A percentile compares a stretch with the other conserved stretches of the same genome.
These are phyloP conservation scores for Pyrenula aspistea DNA, from an alignment of 495 filamentous ascomycete genomes.

Conservation along the genomic window DNA sequence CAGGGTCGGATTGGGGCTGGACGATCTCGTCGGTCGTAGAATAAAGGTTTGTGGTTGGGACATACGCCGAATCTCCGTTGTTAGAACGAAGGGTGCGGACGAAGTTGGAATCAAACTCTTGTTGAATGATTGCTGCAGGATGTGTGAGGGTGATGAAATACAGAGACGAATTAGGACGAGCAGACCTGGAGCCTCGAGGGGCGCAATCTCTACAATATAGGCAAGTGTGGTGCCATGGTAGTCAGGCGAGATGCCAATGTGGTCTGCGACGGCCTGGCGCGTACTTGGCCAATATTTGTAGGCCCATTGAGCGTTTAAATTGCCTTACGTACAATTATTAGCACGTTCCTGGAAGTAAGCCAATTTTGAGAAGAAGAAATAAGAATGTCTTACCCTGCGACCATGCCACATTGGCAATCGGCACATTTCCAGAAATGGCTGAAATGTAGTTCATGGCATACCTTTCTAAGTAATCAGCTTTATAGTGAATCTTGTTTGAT, in stretches of 20 bases:
- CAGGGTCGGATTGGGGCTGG: slow-evolving; percentile 26
- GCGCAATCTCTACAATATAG: slow-evolving; percentile 15
- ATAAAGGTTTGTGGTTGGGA: slow-evolving; percentile 37
- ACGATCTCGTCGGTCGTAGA: slow-evolving; percentile 32
- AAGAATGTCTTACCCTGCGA: too few relatives aligned
- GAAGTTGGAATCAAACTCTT: slow-evolving; percentile 28
- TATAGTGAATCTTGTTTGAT: too few relatives aligned
- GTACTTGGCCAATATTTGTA: slow-evolving; percentile 42
- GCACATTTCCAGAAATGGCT: too few relatives aligned
- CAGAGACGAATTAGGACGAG: too few relatives aligned
- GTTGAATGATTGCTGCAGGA: slow-evolving; percentile 30
- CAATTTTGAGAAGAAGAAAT: slow-evolving; percentile 31
- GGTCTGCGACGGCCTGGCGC: slow-evolving; percentile 18
- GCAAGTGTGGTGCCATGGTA: slow-evolving; percentile 30
- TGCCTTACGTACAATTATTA: slow-evolving; percentile 38
- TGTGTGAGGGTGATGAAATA: too few relatives aligned
- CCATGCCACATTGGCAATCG: too few relatives aligned
- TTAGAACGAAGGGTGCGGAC: slow-evolving; percentile 21
- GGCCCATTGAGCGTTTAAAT: slow-evolving; percentile 34
- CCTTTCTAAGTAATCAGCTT: too few relatives aligned
- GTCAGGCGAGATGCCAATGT: slow-evolving; percentile 31
- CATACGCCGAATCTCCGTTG: slow-evolving; percentile 34
- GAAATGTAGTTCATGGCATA: too few relatives aligned
- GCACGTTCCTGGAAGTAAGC: slow-evolving; percentile 18
- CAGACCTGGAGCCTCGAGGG: slow-evolving; percentile 11